These are phyloP conservation scores for Boletus vinaceobasis DNA, from an alignment of 768 basidiomycete species.

Conservation along the genomic window DNA sequence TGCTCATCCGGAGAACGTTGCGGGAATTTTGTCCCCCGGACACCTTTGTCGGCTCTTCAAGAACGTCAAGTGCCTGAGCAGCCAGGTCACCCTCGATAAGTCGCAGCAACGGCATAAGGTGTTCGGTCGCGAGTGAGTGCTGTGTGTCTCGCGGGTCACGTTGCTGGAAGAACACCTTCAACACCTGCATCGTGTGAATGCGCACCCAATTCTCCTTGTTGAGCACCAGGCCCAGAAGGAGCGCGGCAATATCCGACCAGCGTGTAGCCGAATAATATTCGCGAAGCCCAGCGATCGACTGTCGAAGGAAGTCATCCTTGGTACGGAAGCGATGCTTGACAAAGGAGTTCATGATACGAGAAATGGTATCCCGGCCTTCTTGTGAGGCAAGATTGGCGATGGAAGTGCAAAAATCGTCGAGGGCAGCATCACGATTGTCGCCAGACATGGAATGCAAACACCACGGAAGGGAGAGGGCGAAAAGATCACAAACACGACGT, in stretches of 20 bases:
- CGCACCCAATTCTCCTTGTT: conserved; percentile 82
- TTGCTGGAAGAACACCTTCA: conserved; percentile 86
- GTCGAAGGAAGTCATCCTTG: conserved; percentile 89
- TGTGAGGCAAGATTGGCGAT: conserved; percentile 68
- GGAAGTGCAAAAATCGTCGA: conserved; percentile 70
- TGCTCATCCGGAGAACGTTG: conserved; percentile 89
- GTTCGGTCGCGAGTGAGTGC: conserved; percentile 74
- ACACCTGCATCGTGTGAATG: conserved; percentile 78
- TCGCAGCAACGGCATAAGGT: conserved; percentile 87
- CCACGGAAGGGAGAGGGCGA: conserved; percentile 82
- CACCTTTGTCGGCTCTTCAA: conserved; percentile 85
- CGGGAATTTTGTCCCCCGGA: conserved; percentile 74
- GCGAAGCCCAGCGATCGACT: conserved; percentile 79
- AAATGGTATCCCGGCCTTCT: conserved; percentile 74
- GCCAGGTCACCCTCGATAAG: conserved; percentile 87
- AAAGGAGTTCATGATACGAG: conserved; percentile 87
- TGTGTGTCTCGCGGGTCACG: conserved; percentile 74
- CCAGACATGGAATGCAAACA: conserved; percentile 76
- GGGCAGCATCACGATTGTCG: conserved; percentile 53
- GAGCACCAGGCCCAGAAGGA: conserved; percentile 82
- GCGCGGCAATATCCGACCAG: conserved; percentile 78
- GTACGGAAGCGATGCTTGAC: conserved; percentile 85
- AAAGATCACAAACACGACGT: conserved; percentile 76
- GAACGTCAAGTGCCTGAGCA: conserved; percentile 83
- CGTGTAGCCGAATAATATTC: conserved; percentile 77